Conservation (phyloP, 257 asterid genomes). For the Orobanche coerulescens region DNA sequence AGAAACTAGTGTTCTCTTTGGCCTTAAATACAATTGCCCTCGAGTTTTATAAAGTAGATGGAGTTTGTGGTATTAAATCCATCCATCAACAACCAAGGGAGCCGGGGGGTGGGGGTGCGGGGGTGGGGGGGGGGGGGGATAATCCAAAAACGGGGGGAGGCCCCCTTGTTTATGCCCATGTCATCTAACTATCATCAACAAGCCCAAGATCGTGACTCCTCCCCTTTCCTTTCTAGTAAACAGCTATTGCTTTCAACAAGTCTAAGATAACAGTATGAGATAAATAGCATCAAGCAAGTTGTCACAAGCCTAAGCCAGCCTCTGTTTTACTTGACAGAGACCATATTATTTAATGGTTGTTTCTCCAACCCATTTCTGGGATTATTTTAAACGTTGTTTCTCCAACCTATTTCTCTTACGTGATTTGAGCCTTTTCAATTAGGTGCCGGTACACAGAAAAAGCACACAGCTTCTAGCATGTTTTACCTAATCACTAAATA, state of each 20-base stretch:
- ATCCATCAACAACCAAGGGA: no score
- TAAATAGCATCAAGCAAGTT: background rate
- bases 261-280: background rate
- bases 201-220: no score
- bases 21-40: constrained; percentile 4
- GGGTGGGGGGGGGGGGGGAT: no score
- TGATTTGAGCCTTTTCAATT: background rate
- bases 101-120: no score
- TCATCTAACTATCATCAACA: no score
- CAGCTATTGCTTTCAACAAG: background rate
- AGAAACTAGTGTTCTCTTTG: background rate
- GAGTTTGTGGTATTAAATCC: background rate
- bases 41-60: background rate
- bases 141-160: no score
- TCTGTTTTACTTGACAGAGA: background rate
- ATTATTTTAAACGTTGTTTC: no score
- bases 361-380: background rate
- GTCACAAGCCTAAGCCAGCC: background rate
- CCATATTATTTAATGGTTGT: background rate
- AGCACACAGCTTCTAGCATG: no score
- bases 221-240: background rate
- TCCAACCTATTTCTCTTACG: no score
- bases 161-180: no score
- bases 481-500: background rate
- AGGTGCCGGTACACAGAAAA: background rate